Base-by-base conservation (phyloP, 2,329 filamentous ascomycete genomes). In the Aspergillus sp. region DNA sequence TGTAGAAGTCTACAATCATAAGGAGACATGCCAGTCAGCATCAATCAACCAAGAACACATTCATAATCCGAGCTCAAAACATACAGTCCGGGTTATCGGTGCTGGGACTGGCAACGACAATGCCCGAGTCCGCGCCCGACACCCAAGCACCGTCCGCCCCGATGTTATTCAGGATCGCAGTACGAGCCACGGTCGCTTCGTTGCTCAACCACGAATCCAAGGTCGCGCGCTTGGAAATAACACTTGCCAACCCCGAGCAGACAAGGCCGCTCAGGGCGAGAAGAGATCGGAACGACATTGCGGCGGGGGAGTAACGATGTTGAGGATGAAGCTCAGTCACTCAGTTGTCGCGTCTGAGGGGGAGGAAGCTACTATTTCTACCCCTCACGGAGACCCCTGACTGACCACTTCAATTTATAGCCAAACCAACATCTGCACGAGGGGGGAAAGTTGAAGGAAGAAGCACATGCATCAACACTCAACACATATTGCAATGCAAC, bases 1-100 rank as follows among this genome's bases (percentile, higher is more conserved):
- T 91, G 70, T 87, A 93, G 70, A 84, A 92, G 74, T 93, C 89
- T 91, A 36, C 32, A 36, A 36, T 5, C 1, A 32, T 12, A n/a
- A 19, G 7, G 39, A 2, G 10, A 47, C 8, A 36, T 12, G 12
- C 12, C 32, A 36, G 13, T 55, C 50, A 55, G 38, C 23, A 32
- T 19, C 41, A 17, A 45, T 45, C 41, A 12, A 45, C 4, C 32
- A 36, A 36, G 5, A 10, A 12, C 17, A 45, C 41, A 12, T n/a
- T 28, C 21, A 58, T 15, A 15, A n/a, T 19, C 5, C 19, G 10
- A 17, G n/a, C 72, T 36, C 32, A 12, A 23, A 17, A 73, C 79
- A 70, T 67, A 85, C 84, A 87, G 66, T 86, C 75, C 1, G 85
- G 85, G 65, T 82, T 73, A 64, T 65, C 38, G 10, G 53, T 56